phyloP scores from a whole-genome alignment of 1,284 basidiomycete species.

The Trichosporon ovoides region DNA sequence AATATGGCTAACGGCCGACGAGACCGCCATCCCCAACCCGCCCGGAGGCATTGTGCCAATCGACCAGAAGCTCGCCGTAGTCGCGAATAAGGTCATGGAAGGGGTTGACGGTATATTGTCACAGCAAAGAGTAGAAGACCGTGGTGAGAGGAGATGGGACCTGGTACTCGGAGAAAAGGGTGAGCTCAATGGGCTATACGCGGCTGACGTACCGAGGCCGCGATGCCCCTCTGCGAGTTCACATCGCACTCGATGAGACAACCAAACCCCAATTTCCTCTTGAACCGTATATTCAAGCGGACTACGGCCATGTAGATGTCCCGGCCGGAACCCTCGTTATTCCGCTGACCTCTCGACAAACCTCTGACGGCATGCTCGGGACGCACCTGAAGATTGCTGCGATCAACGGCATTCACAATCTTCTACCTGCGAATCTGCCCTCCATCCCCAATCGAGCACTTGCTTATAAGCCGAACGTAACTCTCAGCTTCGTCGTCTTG shows the following conservation, averaged over 20 bases:
- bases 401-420: slow-evolving; percentile 58
- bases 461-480: slow-evolving; percentile 68
- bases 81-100: slow-evolving; percentile 27
- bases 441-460: slow-evolving; percentile 42
- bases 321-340: slow-evolving; percentile 33
- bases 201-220: slow-evolving; percentile 11
- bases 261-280: slow-evolving; percentile 35
- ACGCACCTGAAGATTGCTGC: slow-evolving; percentile 38
- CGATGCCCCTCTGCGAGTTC: slow-evolving; percentile 26
- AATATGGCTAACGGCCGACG: slow-evolving; percentile 36
- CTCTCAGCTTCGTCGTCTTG: slow-evolving; percentile 55
- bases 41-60: slow-evolving; percentile 24
- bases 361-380: neutral
- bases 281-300: slow-evolving; percentile 37
- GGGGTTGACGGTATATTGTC: slow-evolving; percentile 34
- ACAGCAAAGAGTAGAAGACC: slow-evolving; percentile 14
- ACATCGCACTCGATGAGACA: slow-evolving; percentile 23
- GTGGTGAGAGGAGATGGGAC: slow-evolving; percentile 28
- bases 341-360: slow-evolving; percentile 21
- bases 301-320: slow-evolving; percentile 9
- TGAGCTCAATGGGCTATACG: slow-evolving; percentile 7
- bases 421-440: slow-evolving; percentile 52
- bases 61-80: slow-evolving; percentile 20
- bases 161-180: slow-evolving; percentile 15
- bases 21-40: slow-evolving; percentile 29